Base-by-base conservation (phyloP, 202 grass and related monocot species). In the Panicum hallii region DNA sequence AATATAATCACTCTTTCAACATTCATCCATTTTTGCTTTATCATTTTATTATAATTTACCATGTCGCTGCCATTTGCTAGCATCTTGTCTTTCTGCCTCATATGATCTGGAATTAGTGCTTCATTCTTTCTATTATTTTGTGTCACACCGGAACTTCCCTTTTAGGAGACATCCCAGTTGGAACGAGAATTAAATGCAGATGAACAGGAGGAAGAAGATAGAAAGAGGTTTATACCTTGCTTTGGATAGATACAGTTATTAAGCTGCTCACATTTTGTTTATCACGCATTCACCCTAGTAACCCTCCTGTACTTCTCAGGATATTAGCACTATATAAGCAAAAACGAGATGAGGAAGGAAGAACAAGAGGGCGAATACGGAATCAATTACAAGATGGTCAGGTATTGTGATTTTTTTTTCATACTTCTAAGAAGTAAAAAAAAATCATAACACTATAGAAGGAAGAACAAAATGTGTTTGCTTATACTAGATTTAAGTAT, bases 311-410 rank as follows among this genome's bases (percentile, higher is more conserved):
- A 70, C 11, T 86, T 83, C 74, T 65, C 87, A 92, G 92, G 66
- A 72, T 88, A 49, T 50, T 89, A 87, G 64, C 76, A 90, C 48
- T 84, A 64, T 70, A 85, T 62, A 94, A 84, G 88, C 76, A 85
- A 87, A 94, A 90, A 58, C 70, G 34, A 28, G 87, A 89, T 13
- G 89, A 87, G 32, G 89, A 89, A 80, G 83, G 68, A 85, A 82
- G 46, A 85, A 49, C 22, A 61, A 87, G 89, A 85, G 80, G 69
- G 32, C 83, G 49, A 66, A 34, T 75, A n/a, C 55, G 26, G 40
- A 74, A 70, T 73, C 84, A 94, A 77, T 45, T 90, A 79, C 82
- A 82, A 72, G 86, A 92, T 44, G 89, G 91, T 79, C 83, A 89
- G 92, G 92, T 92, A 71, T 41, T 82, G 65, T 32, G 28, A 41